Evolutionary conservation across 2,329 filamentous ascomycete genomes (phyloP).

Genomic region (Pseudogymnoascus sp.): DNA sequence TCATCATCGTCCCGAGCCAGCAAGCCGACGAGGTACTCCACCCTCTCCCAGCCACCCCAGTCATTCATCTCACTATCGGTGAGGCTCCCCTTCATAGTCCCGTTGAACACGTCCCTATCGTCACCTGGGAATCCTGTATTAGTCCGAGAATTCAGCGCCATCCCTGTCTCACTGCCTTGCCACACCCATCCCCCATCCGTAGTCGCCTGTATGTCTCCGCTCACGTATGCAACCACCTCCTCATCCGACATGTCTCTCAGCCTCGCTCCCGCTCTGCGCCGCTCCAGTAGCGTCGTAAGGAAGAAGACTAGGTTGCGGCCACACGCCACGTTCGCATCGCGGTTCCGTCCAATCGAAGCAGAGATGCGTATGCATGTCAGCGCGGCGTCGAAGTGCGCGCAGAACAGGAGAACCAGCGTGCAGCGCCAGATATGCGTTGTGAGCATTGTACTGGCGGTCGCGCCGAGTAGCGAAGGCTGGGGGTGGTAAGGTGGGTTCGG

Average conservation of each 20-base stretch:
- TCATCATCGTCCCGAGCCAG: conserved; percentile 35
- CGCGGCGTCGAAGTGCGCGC: conserved; percentile 65
- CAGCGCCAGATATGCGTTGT: conserved; percentile 84
- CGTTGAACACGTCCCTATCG: conserved; percentile 31
- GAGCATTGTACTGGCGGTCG: conserved; percentile 57
- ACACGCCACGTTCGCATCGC: conserved; percentile 68
- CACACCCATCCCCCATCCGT: conserved; percentile 76
- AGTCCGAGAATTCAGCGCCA: conserved; percentile 18
- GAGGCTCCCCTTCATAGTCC: conserved; percentile 28
- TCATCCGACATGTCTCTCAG: conserved; percentile 38
- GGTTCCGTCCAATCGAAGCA: conserved; percentile 59
- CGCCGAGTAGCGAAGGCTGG: conserved; percentile 25
- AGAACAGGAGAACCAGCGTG: conserved; percentile 68
- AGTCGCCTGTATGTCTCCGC: conserved; percentile 77
- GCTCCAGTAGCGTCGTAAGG: conserved; percentile 55
- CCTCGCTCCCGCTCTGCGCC: conserved; percentile 31
- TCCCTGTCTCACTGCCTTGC: conserved; percentile 50
- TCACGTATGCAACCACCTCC: conserved; percentile 79
- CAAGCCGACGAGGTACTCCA: conserved; percentile 55
- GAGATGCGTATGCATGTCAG: conserved; percentile 64
- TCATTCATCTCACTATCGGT: conserved; percentile 51
- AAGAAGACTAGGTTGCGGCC: conserved; percentile 81
- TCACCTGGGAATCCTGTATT: conserved; percentile 10
- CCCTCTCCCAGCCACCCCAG: conserved; percentile 73
- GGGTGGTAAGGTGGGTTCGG: conserved; percentile 17